phyloP scores from a whole-genome alignment of 2,329 filamentous ascomycete species.

The Sporothrix inflata region DNA sequence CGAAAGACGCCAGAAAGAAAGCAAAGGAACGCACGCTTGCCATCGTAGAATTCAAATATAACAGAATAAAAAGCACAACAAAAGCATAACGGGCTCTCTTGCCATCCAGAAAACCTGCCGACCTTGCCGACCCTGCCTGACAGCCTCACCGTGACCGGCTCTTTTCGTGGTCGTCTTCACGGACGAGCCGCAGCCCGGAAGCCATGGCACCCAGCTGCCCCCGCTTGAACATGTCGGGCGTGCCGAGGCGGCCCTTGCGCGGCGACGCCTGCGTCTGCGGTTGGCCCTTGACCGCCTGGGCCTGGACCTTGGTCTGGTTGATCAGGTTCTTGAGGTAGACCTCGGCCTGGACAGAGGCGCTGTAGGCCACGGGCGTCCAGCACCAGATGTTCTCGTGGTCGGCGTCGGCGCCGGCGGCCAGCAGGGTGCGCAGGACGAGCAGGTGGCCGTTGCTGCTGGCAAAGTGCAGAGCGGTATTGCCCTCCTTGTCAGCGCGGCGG shows the following conservation, averaged over 20 bases:
- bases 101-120: not conserved
- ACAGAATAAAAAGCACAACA: not conserved
- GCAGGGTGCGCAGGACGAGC: slow-evolving; percentile 73
- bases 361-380: slow-evolving; percentile 85
- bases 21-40: not conserved
- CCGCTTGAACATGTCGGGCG: slow-evolving; percentile 45
- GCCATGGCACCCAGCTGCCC: not conserved
- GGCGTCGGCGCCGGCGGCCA: slow-evolving; percentile 77
- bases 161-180: slow-evolving; percentile 31
- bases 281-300: slow-evolving; percentile 37
- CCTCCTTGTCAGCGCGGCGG: slow-evolving; percentile 65
- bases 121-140: not conserved
- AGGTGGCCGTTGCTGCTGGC: slow-evolving; percentile 81
- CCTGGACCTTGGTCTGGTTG: slow-evolving; percentile 39
- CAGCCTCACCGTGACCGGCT: not conserved
- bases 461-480: slow-evolving; percentile 88
- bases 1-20: not conserved
- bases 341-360: slow-evolving; percentile 78
- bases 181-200: slow-evolving; percentile 33
- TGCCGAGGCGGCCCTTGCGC: slow-evolving; percentile 33
- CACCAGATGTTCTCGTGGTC: slow-evolving; percentile 72
- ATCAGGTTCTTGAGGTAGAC: slow-evolving; percentile 81
- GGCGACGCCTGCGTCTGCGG: not conserved
- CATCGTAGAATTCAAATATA: not conserved
- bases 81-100: not conserved